These are phyloP conservation scores for Talaromyces stipitatus DNA, from an alignment of 495 filamentous ascomycete species.

Conservation along the genomic window DNA sequence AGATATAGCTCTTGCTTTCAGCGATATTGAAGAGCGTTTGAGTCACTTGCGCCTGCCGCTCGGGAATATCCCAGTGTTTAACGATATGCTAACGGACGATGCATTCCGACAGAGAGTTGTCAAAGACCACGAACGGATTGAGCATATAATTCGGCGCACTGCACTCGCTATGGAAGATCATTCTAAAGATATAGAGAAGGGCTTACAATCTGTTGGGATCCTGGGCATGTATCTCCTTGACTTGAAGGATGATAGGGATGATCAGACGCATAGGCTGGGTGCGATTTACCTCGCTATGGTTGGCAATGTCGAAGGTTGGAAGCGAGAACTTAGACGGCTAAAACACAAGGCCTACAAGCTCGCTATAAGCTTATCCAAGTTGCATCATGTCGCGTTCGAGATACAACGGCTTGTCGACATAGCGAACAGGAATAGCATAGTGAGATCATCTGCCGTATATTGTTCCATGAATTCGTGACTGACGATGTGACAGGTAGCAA, in stretches of 20 bases:
- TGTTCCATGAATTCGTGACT: not conserved
- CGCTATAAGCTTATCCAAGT: constrained; percentile 51
- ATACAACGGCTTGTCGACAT: constrained; percentile 70
- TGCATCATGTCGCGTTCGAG: constrained; percentile 62
- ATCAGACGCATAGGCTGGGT: constrained; percentile 35
- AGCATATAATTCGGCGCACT: constrained; percentile 77
- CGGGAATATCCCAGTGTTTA: constrained; percentile 75
- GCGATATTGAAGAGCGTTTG: constrained; percentile 66
- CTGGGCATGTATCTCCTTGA: constrained; percentile 67
- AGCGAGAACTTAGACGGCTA: constrained; percentile 60
- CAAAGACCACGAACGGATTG: constrained; percentile 83
- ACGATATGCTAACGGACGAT: constrained; percentile 79
- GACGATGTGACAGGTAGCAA: not conserved
- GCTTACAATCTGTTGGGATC: constrained; percentile 65
- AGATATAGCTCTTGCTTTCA: constrained; percentile 74
- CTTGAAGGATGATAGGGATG: constrained; percentile 47
- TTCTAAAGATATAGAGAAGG: constrained; percentile 70
- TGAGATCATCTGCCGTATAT: constrained; percentile 16
- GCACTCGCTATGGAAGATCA: constrained; percentile 64
- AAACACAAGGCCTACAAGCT: constrained; percentile 57
- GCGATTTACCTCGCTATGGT: constrained; percentile 74
- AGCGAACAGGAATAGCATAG: constrained; percentile 57
- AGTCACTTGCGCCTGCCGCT: constrained; percentile 76
- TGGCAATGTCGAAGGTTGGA: constrained; percentile 82
- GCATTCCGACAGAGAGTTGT: constrained; percentile 74